Base-by-base conservation (phyloP, 768 basidiomycete species). In the Auriscalpium orientale region DNA sequence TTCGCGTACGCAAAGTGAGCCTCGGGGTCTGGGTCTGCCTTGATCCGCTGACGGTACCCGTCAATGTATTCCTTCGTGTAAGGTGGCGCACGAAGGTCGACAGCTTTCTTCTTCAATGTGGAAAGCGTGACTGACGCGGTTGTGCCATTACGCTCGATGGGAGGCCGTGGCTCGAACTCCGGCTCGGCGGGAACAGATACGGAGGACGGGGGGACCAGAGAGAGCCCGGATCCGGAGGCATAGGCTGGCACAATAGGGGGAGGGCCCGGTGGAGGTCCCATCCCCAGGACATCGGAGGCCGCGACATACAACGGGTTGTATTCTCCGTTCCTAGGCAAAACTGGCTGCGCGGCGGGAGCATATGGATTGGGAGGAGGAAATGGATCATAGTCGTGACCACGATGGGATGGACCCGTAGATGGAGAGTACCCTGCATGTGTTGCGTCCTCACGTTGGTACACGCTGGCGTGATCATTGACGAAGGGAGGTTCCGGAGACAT, bases 1-100 rank as follows among this genome's bases (percentile, higher is more conserved):
- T 95, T 98, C n/a, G 95, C 91, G 67, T 97, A 99, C 22, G 88
- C 76, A 70, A 98, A 98, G 68, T 98, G 97, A 22, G 95, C 91
- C 70, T 98, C 97, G 1, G 95, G 95, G 68, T 99, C 97, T 2
- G 95, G 95, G 70, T 99, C 97, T 33, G 83, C 87, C 71, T 98
- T 98, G 74, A 99, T 97, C 52, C 97, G 85, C 55, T 89, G 87
- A 18, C 97, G 90, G 72, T 99, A 99, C 68, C 97, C 88, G 67
- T 99, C 97, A 63, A 99, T 94, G 67, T 95, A 97, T 64, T 94
- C 87, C 67, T 93, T 95, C 16, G 93, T 97, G 69, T 85, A 95
- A 2, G 95, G 95, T 21, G 91, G 91, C 0, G 87, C 80, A 40
- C 76, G 82, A 56, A 92, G 74, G 68, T 93, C 91, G 46, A 92